Evolutionary conservation across 805 yeast species (phyloP).

Genomic region (Candida broadrunensis): DNA sequence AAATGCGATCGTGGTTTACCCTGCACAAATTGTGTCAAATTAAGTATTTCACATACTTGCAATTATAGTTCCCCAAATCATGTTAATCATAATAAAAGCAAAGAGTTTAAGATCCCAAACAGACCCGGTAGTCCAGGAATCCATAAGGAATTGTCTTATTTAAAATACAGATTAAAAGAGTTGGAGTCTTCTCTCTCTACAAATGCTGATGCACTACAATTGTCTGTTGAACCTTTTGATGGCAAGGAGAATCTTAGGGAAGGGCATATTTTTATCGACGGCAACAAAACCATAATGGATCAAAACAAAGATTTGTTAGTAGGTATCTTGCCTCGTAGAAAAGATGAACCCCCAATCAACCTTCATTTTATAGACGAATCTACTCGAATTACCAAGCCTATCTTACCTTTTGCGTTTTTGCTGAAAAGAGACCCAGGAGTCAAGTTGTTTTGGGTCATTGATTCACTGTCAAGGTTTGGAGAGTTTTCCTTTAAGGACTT

Average conservation of each 20-base stretch:
- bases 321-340: conserved; percentile 12
- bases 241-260: not conserved
- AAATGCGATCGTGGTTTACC: conserved; percentile 38
- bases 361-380: conserved; percentile 11
- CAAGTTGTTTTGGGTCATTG: conserved; percentile 2
- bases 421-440: conserved; percentile 6
- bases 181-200: conserved; percentile 2
- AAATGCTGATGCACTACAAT: not conserved
- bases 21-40: conserved; percentile 19
- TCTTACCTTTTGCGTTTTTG: conserved; percentile 5
- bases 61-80: conserved; percentile 4
- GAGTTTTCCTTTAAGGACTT: conserved; percentile 1
- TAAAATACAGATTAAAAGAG: not conserved
- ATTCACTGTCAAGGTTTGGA: not conserved
- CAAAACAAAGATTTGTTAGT: conserved; percentile 1
- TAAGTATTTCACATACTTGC: conserved; percentile 5
- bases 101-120: not conserved
- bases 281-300: not conserved
- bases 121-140: not conserved
- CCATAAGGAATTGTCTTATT: conserved; percentile 1
- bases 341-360: conserved; percentile 17
- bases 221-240: not conserved
- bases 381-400: not conserved
- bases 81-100: not conserved
- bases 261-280: not conserved